Evolutionary conservation across 2,329 filamentous ascomycete genomes (phyloP), one percentile per base, ranked within the genome.

Genomic region (Phoma sp.): DNA sequence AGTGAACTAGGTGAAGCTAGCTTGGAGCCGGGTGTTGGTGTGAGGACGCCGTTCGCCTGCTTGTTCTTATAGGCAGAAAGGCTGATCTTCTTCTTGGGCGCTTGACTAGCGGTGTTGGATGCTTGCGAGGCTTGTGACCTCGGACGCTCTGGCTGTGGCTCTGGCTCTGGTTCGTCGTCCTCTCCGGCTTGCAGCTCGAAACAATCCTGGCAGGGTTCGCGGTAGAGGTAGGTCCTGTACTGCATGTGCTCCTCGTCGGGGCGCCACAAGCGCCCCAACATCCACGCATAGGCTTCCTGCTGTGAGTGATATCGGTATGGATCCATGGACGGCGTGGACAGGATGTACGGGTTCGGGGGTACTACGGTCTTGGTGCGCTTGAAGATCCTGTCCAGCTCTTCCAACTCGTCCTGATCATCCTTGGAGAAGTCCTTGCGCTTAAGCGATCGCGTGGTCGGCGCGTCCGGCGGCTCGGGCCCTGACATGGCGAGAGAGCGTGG

Each of bases 41-140:
- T 65, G 22, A 63, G 62, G 48, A 68, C 58, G 41, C 71, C 74
- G 53, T 68, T 74, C 3, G 68, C 80, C 67, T 79, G 71, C 62
- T 85, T 85, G 57, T 80, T 83, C 72, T 84, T 86, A 72, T 87
- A 88, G 35, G 83, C 84, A 37, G 80, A 83, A 48, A 88, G 71
- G 50, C 78, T 85, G 57, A 88, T 86, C 71, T 86, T 87, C 76
- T 86, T 87, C 74, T 84, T 86, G 22, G 78, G 77, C 39, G 63
- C 75, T 25, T 69, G 68, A 22, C 46, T 69, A 33, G 81, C 76
- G 19, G 77, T 80, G 51, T 68, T 71, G n/a, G 63, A 62, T 12
- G 62, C 51, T 40, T 70, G 67, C 32, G 52, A 55, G 25, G 59
- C 54, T 41, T 68, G 62, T 9, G 68, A 61, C 59, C 71, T 67